These are phyloP conservation scores for Aspergillus diversus DNA, from an alignment of 495 filamentous ascomycete species.

Conservation along the genomic window DNA sequence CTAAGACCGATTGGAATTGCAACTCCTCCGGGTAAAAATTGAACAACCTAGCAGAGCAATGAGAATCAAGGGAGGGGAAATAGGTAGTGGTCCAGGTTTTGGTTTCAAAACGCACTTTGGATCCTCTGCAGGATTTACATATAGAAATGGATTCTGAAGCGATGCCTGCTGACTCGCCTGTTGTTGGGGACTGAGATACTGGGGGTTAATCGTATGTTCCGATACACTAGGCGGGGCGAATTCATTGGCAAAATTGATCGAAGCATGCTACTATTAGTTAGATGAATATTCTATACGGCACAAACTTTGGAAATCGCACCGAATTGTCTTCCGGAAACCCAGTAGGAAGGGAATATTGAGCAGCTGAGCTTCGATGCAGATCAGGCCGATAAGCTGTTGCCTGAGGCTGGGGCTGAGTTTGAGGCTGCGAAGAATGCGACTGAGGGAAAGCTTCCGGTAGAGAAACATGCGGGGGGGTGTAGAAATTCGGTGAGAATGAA, in stretches of 20 bases:
- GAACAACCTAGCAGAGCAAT: slow-evolving; percentile 27
- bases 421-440: slow-evolving; percentile 24
- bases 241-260: slow-evolving; percentile 39
- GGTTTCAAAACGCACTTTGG: slow-evolving; percentile 31
- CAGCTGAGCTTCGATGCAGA: slow-evolving; percentile 26
- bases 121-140: slow-evolving; percentile 31
- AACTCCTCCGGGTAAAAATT: slow-evolving; percentile 40
- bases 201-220: slow-evolving; percentile 47
- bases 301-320: slow-evolving; percentile 23
- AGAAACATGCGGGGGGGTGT: slow-evolving; percentile 36
- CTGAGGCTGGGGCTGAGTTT: slow-evolving; percentile 30
- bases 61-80: not conserved
- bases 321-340: slow-evolving; percentile 31
- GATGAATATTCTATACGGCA: not conserved
- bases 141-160: slow-evolving; percentile 36
- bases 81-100: not conserved
- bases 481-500: slow-evolving; percentile 38
- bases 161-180: slow-evolving; percentile 25
- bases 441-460: slow-evolving; percentile 36
- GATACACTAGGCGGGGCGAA: slow-evolving; percentile 32
- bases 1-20: slow-evolving; percentile 27
- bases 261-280: slow-evolving; percentile 28
- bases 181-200: slow-evolving; percentile 39
- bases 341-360: slow-evolving; percentile 33
- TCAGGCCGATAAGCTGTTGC: slow-evolving; percentile 22